A percentile compares a stretch with the other conserved stretches of the same genome.
Evolutionary conservation across 192 early-diverging fungal genomes (phyloP).

Genomic region (Tieghemiomyces parasiticus): DNA sequence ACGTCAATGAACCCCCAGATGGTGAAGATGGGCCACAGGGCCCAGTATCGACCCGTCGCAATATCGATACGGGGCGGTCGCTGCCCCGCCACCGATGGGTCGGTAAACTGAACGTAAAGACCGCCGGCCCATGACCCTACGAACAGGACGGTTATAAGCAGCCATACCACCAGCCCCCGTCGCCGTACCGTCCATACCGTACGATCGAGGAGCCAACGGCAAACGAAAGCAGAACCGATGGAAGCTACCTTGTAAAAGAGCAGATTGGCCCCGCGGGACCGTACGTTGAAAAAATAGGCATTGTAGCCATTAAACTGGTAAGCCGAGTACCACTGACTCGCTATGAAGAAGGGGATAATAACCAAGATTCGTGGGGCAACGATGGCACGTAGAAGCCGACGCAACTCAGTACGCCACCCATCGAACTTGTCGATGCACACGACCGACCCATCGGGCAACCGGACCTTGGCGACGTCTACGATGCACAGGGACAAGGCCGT

Average conservation of each 20-base stretch:
- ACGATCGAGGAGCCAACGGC: not conserved
- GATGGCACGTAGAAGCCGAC: not conserved
- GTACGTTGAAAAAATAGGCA: not conserved
- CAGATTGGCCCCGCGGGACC: not conserved
- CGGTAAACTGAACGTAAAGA: not conserved
- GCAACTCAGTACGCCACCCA: not conserved
- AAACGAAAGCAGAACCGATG: not conserved
- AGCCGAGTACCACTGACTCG: not conserved
- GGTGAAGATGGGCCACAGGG: not conserved
- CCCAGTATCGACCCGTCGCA: not conserved
- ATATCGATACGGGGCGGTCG: not conserved
- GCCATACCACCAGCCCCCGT: not conserved
- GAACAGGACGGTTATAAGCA: not conserved
- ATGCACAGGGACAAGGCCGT: not conserved
- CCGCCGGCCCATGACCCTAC: not conserved
- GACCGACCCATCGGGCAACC: not conserved
- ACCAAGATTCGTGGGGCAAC: not conserved
- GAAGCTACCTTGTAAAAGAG: not conserved
- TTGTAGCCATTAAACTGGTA: not conserved
- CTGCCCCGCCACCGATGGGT: not conserved
- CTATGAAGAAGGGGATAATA: not conserved
- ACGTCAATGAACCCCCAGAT: not conserved
- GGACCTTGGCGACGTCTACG: not conserved
- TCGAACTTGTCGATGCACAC: not conserved
- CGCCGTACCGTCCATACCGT: not conserved